Base-by-base conservation (phyloP, 2,329 filamentous ascomycete species). In the Camptophora hylomeconis region DNA sequence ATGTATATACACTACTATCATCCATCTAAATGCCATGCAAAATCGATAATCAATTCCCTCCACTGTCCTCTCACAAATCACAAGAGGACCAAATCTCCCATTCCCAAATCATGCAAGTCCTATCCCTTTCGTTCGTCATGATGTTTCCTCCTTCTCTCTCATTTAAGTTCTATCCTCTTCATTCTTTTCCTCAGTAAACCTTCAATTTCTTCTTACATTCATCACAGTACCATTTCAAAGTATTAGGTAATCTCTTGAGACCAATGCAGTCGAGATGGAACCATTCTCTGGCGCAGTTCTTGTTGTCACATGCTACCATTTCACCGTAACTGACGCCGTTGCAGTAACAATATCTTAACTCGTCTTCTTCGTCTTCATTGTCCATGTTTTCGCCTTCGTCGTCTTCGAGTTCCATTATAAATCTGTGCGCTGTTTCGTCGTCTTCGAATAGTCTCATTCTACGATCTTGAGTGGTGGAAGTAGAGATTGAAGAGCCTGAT, bases 201-300 rank as follows among this genome's bases (percentile, higher is more conserved):
- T n/a, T n/a, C 42, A 77, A 58, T 25, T 66, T 65, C 40, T 76
- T 72, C 48, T 80, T 80, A 54, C 79, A 84, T 46, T 82, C 77
- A 37, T 80, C 75, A 50, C 79, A 84, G 46, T 79, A 84, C 79
- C 79, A 84, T 69, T 81, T 82, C 29, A 75, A 76, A 53, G 76
- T 82, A 39, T 73, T 72, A n/a, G 81, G 81, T 29, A 80, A 78
- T 35, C 78, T 78, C 44, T 77, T 79, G 45, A 89, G 55, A 15
- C 81, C 81, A 17, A 83, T 80, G 51, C 81, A 89, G 27, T 75
- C 77, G 27, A 89, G 57, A 61, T 86, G 80, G 59, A 86, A 87
- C 80, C 80, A 86, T 53, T 86, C 80, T 37, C 72, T 67, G 41
- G 71, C 67, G 54, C 80, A 86, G 26, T 71, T 69, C 35, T 76